Conservation (phyloP, 1,139 yeast genomes). For the Kodamaea fungicola region DNA sequence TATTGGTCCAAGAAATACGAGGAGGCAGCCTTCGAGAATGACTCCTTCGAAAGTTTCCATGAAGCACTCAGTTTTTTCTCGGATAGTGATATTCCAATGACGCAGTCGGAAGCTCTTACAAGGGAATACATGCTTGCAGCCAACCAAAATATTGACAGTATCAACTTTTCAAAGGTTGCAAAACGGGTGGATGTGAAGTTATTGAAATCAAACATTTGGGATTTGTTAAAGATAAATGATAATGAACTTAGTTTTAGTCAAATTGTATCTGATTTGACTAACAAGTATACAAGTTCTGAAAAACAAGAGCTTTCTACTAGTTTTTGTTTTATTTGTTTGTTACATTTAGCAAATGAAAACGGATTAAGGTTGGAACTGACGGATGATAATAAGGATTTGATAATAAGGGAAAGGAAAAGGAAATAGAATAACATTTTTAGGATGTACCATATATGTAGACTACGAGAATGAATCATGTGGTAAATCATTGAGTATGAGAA, state of each 20-base stretch:
- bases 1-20: constrained; percentile 11
- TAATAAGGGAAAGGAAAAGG: neutral
- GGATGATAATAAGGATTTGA: neutral
- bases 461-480: too few relatives aligned
- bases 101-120: constrained; percentile 1
- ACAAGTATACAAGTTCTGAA: constrained; percentile 45
- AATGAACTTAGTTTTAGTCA: neutral
- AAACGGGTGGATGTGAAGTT: constrained; percentile 78
- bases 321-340: constrained; percentile 23
- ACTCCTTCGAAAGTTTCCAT: constrained; percentile 10
- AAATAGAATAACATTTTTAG: too few relatives aligned
- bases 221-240: constrained; percentile 8
- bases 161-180: constrained; percentile 74
- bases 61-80: constrained; percentile 5
- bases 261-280: constrained; percentile 16
- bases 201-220: constrained; percentile 82
- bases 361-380: constrained; percentile 33
- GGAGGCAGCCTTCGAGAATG: constrained; percentile 4
- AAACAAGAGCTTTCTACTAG: constrained; percentile 23
- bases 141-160: constrained; percentile 19
- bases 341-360: constrained; percentile 25
- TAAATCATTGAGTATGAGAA: too few relatives aligned
- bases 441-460: too few relatives aligned
- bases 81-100: neutral
- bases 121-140: constrained; percentile 1